Base-by-base conservation (phyloP, 306 rosid genomes). In the Cicer cuneatum region DNA sequence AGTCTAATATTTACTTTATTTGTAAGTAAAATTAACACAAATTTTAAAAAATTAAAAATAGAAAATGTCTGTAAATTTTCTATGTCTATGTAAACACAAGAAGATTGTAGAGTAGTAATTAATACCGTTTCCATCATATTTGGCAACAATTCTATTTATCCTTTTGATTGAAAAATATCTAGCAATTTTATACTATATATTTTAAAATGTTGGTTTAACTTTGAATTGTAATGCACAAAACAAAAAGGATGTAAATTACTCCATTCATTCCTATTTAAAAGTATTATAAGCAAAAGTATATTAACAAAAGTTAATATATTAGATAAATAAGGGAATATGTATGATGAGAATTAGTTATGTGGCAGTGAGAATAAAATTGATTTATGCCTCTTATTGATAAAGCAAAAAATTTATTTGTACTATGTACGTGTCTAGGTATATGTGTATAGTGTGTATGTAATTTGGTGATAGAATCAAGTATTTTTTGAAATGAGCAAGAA, bases 371-470 rank as follows among this genome's bases (percentile, higher is more conserved):
- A 40, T 51, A 15, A n/a, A 53, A 70, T 15, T 14, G 10, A 14
- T 10, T 2, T 21, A 41, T 21, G 66, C 45, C 67, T 10, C 47
- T 64, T 49, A 62, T 74, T 29, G 8, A 13, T 29, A 66, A 54
- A 19, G 35, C 2, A 24, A 14, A 68, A 11, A 10, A 8, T 41
- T 58, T 35, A 8, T 10, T 48, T 59, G 29, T 6, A 4, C 40
- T 40, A 10, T 41, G 82, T 29, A 64, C 13, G 19, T 62, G 65
- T 52, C 53, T 45, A 2, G 71, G 68, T 42, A 29, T 18, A 39
- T 59, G 70, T 37, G 60, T 73, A 69, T 10, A 7, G 75, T 71
- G 52, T 37, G 33, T 62, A 15, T 65, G 76, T 51, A 59, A 39
- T 9, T 9, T 46, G 65, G 57, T 49, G 40, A n/a, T 15, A 46